Evolutionary conservation across 1,284 basidiomycete species (phyloP).

Genomic region (Trametes hirsuta): DNA sequence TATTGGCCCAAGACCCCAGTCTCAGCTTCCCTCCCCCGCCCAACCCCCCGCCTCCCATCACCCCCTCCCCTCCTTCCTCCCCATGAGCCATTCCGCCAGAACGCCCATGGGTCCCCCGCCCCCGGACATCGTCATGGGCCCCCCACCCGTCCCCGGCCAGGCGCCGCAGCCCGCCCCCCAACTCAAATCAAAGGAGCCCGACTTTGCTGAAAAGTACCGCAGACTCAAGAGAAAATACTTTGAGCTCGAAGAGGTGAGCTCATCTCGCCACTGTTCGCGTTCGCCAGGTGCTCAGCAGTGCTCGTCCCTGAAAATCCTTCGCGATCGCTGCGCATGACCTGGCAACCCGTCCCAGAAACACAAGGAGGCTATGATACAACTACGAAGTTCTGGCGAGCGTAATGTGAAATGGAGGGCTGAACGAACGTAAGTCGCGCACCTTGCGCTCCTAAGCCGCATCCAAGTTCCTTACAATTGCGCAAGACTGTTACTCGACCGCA

Average conservation of each 20-base stretch:
- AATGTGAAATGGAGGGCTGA: conserved; percentile 61
- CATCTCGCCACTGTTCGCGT: conserved; percentile 9
- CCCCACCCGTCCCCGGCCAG: conserved; percentile 45
- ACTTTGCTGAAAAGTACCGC: conserved; percentile 61
- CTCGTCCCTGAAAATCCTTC: neutral
- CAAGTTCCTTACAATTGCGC: conserved; percentile 11
- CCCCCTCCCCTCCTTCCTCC: conserved; percentile 25
- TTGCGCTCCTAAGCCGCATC: neutral
- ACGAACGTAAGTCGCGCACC: conserved; percentile 50
- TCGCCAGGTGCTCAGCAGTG: neutral
- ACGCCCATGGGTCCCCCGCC: conserved; percentile 33
- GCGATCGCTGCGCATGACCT: conserved; percentile 26
- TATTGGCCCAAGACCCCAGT: conserved; percentile 24
- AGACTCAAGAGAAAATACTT: conserved; percentile 63
- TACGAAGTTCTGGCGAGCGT: conserved; percentile 58
- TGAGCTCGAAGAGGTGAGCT: conserved; percentile 67
- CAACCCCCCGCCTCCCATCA: conserved; percentile 25
- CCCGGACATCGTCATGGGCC: conserved; percentile 53
- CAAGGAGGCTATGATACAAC: conserved; percentile 56
- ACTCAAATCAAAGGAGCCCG: conserved; percentile 42
- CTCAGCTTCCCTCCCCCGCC: conserved; percentile 19
- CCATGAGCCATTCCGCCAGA: conserved; percentile 36
- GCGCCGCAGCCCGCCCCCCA: conserved; percentile 33
- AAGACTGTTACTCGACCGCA: conserved; percentile 60
- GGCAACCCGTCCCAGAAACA: conserved; percentile 47